A percentile compares a stretch with the other conserved stretches of the same genome.
Evolutionary conservation across 164 flowering plant species (phyloP).

Genomic region (Tinospora cordifolia): DNA sequence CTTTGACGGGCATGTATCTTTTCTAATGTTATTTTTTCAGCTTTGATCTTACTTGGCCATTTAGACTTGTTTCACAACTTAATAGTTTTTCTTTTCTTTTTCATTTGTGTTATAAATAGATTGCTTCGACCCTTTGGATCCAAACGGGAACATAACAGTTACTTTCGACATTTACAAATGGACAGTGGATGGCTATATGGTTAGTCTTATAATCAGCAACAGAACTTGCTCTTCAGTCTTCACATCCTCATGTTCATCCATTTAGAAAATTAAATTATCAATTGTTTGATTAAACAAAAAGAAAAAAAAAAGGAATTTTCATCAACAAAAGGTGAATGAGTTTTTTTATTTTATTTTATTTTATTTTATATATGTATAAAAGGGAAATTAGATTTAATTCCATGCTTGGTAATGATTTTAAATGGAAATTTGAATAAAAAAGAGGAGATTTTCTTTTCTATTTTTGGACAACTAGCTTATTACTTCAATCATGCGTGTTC

Average conservation of each 20-base stretch:
- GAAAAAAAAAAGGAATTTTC: background rate
- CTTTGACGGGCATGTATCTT: constrained; percentile 26
- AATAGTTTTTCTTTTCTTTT: background rate
- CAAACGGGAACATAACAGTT: constrained; percentile 52
- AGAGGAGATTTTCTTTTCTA: no score
- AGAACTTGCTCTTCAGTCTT: background rate
- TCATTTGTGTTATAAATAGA: constrained; percentile 33
- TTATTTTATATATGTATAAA: background rate
- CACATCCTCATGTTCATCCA: background rate
- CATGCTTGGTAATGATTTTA: background rate
- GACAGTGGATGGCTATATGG: constrained; percentile 42
- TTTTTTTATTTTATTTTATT: background rate
- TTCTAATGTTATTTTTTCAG: background rate
- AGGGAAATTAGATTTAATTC: background rate
- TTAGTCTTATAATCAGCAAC: constrained; percentile 18
- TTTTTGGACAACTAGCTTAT: background rate
- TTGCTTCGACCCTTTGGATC: constrained; percentile 63
- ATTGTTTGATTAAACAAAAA: background rate
- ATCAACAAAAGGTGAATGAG: background rate
- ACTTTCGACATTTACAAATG: constrained; percentile 39
- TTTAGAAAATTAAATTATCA: background rate
- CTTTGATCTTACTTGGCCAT: background rate
- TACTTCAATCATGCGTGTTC: background rate
- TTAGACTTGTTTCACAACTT: background rate
- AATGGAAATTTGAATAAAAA: background rate